phyloP scores from a whole-genome alignment of 75 land plant genomes.

The Picea glauca region DNA sequence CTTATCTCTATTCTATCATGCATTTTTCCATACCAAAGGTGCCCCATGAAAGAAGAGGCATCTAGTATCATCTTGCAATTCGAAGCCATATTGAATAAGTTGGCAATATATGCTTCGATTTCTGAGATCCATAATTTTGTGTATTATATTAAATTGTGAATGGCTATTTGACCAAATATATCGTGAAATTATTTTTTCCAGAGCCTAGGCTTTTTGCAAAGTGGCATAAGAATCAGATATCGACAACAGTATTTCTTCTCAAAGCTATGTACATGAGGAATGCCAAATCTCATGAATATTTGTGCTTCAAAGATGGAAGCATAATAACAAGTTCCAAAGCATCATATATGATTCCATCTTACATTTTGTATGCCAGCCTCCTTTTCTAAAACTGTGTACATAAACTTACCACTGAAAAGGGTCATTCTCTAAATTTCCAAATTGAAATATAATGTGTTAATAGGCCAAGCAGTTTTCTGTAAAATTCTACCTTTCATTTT shows the following conservation, averaged over 20 bases:
- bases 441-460: background rate
- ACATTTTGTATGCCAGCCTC: background rate
- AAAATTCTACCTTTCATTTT: background rate
- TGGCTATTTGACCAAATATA: constrained; percentile 6
- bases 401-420: background rate
- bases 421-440: background rate
- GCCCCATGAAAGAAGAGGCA: constrained; percentile 3
- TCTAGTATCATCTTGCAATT: constrained; percentile 1
- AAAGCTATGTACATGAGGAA: background rate
- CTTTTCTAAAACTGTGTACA: background rate
- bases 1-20: background rate
- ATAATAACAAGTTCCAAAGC: background rate
- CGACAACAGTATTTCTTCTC: too few species aligned
- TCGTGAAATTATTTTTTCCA: background rate
- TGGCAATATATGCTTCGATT: constrained; percentile 4
- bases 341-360: background rate
- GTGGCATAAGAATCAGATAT: background rate
- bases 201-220: background rate
- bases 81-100: constrained; percentile 1
- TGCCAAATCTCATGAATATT: background rate
- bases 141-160: constrained; percentile 3
- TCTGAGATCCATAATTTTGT: background rate
- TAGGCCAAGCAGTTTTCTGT: background rate
- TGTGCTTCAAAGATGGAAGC: background rate
- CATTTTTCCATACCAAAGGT: background rate